Evolutionary conservation across 73 alveolate genomes (phyloP).

Genomic region (Blepharisma japonicum): DNA sequence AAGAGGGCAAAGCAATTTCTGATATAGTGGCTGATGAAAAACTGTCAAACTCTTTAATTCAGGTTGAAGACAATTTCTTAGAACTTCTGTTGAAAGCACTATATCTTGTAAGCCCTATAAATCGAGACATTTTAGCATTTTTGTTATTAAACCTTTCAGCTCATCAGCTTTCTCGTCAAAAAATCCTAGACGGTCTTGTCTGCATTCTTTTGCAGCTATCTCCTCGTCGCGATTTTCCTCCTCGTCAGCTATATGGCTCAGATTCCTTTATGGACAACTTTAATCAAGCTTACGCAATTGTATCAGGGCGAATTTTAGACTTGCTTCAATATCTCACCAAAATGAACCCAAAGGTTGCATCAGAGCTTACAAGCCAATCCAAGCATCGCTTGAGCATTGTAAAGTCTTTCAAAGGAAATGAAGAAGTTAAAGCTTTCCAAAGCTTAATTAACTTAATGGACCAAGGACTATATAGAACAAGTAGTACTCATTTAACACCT

Average conservation of each 20-base stretch:
- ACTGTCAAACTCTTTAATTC: neutral
- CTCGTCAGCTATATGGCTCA: constrained; percentile 1
- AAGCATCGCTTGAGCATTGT: neutral
- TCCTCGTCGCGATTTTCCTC: constrained; percentile 19
- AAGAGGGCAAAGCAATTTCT: constrained; percentile 11
- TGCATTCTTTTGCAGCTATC: neutral
- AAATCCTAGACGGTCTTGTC: constrained; percentile 14
- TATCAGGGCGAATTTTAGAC: neutral
- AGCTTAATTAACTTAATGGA: neutral
- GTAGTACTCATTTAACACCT: constrained; percentile 18
- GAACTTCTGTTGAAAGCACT: constrained; percentile 13
- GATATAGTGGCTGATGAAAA: constrained; percentile 21
- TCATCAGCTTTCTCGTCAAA: neutral
- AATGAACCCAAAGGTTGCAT: neutral
- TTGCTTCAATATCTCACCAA: neutral
- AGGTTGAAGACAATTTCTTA: neutral
- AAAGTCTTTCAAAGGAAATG: neutral
- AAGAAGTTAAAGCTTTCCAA: constrained; percentile 4
- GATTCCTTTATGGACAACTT: constrained; percentile 16
- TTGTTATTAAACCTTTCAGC: constrained; percentile 4
- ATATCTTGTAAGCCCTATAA: neutral
- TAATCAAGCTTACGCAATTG: neutral
- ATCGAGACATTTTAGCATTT: constrained; percentile 1
- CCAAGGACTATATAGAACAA: constrained; percentile 4
- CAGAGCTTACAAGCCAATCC: neutral